Evolutionary conservation across 1,284 basidiomycete species (phyloP).

Genomic region (Rhodotorula sp.): DNA sequence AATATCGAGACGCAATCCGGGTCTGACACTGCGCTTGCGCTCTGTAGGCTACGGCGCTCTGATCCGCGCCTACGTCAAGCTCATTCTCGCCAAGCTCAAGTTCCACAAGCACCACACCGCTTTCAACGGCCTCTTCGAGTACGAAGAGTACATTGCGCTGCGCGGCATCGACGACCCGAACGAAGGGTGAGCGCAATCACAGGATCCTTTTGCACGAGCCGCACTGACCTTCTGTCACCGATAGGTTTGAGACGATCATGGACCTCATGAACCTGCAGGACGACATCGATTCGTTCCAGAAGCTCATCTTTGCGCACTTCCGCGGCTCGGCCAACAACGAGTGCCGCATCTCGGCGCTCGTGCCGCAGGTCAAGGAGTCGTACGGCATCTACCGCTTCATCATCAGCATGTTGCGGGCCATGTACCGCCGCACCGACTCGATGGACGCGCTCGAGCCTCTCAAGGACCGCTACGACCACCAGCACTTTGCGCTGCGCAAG

Average conservation of each 20-base stretch:
- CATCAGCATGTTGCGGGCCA: conserved; percentile 92
- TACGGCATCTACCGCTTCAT: conserved; percentile 98
- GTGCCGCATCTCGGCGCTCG: conserved; percentile 88
- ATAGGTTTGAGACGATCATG: conserved; percentile 89
- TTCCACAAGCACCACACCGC: conserved; percentile 91
- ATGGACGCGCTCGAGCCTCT: conserved; percentile 82
- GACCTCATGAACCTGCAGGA: conserved; percentile 95
- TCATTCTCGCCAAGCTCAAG: conserved; percentile 88
- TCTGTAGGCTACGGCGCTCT: conserved; percentile 78
- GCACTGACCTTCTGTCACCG: background rate
- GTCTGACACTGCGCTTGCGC: background rate
- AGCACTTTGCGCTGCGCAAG: conserved; percentile 86
- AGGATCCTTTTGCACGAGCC: no score
- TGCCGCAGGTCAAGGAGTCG: conserved; percentile 92
- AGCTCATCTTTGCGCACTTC: conserved; percentile 92
- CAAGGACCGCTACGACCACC: conserved; percentile 76
- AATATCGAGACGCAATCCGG: no score
- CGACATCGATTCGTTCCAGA: conserved; percentile 95
- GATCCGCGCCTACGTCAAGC: conserved; percentile 90
- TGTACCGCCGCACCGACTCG: conserved; percentile 87
- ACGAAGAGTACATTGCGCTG: conserved; percentile 92
- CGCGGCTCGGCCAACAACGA: conserved; percentile 87
- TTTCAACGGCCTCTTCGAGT: conserved; percentile 95
- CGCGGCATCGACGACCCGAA: conserved; percentile 97
- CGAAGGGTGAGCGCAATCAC: conserved; percentile 69